These are phyloP conservation scores for Anisogramma anomala DNA, from an alignment of 2,329 filamentous ascomycete species.

Conservation along the genomic window DNA sequence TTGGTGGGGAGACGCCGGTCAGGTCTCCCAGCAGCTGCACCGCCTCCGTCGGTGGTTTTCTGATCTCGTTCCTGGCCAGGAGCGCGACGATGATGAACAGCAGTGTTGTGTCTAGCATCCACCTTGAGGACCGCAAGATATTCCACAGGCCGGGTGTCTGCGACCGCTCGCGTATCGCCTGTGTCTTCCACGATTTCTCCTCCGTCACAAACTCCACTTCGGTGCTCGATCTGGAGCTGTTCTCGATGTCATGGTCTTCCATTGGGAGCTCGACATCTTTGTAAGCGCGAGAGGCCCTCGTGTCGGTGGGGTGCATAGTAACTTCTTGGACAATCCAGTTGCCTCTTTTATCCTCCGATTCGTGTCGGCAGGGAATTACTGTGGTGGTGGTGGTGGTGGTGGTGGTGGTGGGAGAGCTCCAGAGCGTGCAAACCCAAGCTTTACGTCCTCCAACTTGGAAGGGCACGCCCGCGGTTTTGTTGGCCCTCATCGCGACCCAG, in stretches of 20 bases:
- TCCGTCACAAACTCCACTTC: conserved; percentile 31
- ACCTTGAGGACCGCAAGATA: conserved; percentile 24
- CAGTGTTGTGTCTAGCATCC: conserved; percentile 28
- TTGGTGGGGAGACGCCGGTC: conserved; percentile 26
- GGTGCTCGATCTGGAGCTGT: conserved; percentile 25
- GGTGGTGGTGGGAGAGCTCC: background rate
- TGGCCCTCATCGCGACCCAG: background rate
- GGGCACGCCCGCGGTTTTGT: background rate
- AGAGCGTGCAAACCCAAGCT: background rate
- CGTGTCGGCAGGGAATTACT: conserved; percentile 1
- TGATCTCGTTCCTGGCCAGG: conserved; percentile 23
- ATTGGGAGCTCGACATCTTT: conserved; percentile 19
- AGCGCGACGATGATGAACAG: conserved; percentile 28
- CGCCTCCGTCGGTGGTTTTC: conserved; percentile 15
- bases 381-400: background rate
- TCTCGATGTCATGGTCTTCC: conserved; percentile 24
- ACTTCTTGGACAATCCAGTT: conserved; percentile 6
- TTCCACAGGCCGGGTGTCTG: conserved; percentile 17
- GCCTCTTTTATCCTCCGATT: conserved; percentile 8
- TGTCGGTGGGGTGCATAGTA: background rate
- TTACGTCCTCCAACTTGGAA: background rate
- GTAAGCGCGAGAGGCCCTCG: conserved; percentile 20
- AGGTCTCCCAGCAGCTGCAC: conserved; percentile 27
- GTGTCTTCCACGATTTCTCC: conserved; percentile 25
- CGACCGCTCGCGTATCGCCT: conserved; percentile 18